Conservation (phyloP, 352 stramenopile species). For the Nothophytophthora sp. region DNA sequence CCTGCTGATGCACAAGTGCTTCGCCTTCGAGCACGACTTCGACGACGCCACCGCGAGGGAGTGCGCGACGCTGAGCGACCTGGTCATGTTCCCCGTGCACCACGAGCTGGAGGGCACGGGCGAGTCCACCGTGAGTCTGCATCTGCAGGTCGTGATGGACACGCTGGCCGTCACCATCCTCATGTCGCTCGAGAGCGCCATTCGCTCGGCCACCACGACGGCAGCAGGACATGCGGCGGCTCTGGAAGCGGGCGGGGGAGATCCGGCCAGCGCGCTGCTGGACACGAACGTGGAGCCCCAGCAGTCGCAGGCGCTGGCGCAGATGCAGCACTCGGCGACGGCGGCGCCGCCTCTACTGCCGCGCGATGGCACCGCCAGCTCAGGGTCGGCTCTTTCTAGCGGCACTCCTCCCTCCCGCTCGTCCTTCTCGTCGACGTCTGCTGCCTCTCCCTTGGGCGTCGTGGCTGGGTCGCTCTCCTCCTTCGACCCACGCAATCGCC, state of each 20-base stretch:
- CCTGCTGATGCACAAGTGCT: conserved; percentile 81
- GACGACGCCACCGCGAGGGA: conserved; percentile 57
- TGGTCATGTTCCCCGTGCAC: conserved; percentile 85
- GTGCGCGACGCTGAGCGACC: conserved; percentile 53
- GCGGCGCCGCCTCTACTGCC: too few relatives aligned
- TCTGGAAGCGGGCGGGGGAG: conserved; percentile 7
- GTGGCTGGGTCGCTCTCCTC: conserved; percentile 19
- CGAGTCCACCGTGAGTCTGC: conserved; percentile 76
- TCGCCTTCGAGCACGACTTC: conserved; percentile 84
- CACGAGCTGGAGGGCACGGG: conserved; percentile 62
- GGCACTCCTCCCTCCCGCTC: conserved; percentile 18
- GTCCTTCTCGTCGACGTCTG: conserved; percentile 19
- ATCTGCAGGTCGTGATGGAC: conserved; percentile 82
- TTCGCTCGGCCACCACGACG: conserved; percentile 61
- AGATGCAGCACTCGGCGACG: too few relatives aligned
- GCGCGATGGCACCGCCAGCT: too few relatives aligned
- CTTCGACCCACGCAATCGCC: conserved; percentile 45
- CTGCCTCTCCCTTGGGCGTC: conserved; percentile 33
- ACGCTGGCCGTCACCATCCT: conserved; percentile 84
- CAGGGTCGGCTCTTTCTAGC: conserved; percentile 6
- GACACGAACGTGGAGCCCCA: conserved; percentile 77
- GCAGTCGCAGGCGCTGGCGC: conserved; percentile 18
- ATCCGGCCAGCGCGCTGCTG: conserved; percentile 53
- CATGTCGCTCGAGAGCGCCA: conserved; percentile 79
- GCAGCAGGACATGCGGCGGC: conserved; percentile 15